Conservation (phyloP, 352 stramenopile species). For the Phytophthora syringae region DNA sequence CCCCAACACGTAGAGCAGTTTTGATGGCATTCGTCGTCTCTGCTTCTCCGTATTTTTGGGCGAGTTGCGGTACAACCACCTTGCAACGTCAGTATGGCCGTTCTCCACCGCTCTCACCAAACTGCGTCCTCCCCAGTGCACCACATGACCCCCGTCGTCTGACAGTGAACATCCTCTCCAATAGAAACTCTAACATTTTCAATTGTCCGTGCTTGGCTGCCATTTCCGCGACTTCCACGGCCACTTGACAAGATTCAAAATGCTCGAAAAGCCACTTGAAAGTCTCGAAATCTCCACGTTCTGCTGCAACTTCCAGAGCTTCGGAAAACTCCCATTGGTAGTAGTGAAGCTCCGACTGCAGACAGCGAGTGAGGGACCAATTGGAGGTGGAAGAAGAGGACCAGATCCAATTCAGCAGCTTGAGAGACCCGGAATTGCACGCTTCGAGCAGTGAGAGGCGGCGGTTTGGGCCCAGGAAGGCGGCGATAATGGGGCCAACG, state of each 20-base stretch:
- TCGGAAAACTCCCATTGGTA: constrained; percentile 10
- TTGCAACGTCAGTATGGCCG: constrained; percentile 6
- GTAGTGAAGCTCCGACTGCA: not conserved
- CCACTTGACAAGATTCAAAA: constrained; percentile 15
- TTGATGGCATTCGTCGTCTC: constrained; percentile 16
- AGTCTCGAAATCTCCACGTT: not conserved
- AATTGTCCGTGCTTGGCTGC: constrained; percentile 15
- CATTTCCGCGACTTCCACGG: constrained; percentile 14
- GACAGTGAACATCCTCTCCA: constrained; percentile 5
- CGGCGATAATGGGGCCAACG: constrained; percentile 1
- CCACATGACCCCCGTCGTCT: not conserved
- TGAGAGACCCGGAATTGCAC: constrained; percentile 8
- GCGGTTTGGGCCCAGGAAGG: constrained; percentile 18
- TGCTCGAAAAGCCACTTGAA: constrained; percentile 23
- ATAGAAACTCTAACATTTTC: constrained; percentile 9
- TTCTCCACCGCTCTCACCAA: constrained; percentile 17
- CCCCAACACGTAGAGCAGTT: not conserved
- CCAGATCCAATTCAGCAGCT: constrained; percentile 26
- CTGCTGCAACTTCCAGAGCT: constrained; percentile 9
- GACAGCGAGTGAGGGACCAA: not conserved
- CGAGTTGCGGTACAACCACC: constrained; percentile 7
- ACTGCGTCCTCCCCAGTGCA: constrained; percentile 25
- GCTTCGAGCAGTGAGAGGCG: constrained; percentile 18
- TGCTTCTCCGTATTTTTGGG: not conserved
- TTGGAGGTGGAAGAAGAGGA: not conserved